Base-by-base conservation (phyloP, 805 yeast genomes). In the Wickerhamomyces queroliae region DNA sequence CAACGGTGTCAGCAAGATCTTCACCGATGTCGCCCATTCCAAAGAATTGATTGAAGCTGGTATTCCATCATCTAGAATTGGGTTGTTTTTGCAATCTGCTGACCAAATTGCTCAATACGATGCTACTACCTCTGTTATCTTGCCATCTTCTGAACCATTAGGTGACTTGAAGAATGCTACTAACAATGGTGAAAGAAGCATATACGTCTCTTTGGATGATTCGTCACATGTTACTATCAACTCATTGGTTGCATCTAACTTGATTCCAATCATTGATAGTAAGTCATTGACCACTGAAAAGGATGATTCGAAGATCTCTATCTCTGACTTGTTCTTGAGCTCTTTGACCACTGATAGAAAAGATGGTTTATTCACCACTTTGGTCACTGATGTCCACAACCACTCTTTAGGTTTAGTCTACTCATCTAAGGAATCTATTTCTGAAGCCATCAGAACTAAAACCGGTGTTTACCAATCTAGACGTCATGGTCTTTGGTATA, bases 401-500 rank as follows among this genome's bases (percentile, higher is more conserved):
- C 81, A 80, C 41, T 79, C 90, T 2, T 69, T 93, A 38, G 99
- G 99, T 5, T 71, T 91, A 22, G 97, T 91, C 9, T 93, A 89
- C 65, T 91, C 98, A 0, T 87, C 96, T 0, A 63, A 63, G 31
- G 89, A 83, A 50, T 86, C 96, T 25, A 78, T 93, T 53, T 64
- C 74, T 33, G 90, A 84, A 52, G 93, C 98, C 11, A 75, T 93
- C 49, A 77, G 76, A 44, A 82, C 86, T 18, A 74, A 77, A 36
- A 78, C 86, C 9, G 99, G 99, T 42, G 96, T 93, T 2, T 93
- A 93, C 63, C 96, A 84, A 62, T 87, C 96, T 8, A 81, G 99
- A 53, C 80, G 83, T 54, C 80, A 87, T 45, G 98, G 95, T 33
- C 72, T 93, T 43, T 93, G 99, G 99, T 84, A 81, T 61, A 93